These are phyloP conservation scores for Phytophthora hybrid DNA, from an alignment of 352 stramenopile species.

Conservation along the genomic window DNA sequence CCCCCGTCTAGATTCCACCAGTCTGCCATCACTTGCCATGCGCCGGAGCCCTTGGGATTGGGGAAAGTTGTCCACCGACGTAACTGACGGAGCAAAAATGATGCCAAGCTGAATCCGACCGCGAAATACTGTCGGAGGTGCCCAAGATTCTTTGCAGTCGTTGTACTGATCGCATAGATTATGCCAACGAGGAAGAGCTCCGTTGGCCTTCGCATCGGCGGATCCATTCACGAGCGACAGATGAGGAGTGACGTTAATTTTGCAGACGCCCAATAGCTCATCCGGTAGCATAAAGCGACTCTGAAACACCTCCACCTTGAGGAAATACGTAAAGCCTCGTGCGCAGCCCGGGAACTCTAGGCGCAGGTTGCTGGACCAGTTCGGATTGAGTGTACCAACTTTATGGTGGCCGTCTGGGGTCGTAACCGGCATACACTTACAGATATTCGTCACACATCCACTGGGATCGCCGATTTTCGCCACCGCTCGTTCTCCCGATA, in stretches of 20 bases:
- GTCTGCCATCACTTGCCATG: slow-evolving; percentile 43
- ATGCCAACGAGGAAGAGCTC: slow-evolving; percentile 80
- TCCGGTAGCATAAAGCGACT: slow-evolving; percentile 87
- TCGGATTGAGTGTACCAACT: slow-evolving; percentile 51
- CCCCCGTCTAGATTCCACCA: slow-evolving; percentile 35
- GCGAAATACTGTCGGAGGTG: slow-evolving; percentile 82
- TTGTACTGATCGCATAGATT: slow-evolving; percentile 91
- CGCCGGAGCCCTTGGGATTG: slow-evolving; percentile 57
- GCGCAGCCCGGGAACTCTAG: slow-evolving; percentile 81
- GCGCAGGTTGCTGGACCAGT: slow-evolving; percentile 81
- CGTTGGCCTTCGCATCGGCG: slow-evolving; percentile 84
- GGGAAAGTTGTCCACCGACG: slow-evolving; percentile 56
- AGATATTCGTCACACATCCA: slow-evolving; percentile 82
- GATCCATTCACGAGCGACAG: slow-evolving; percentile 81
- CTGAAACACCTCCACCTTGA: slow-evolving; percentile 87
- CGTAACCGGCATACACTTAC: slow-evolving; percentile 53
- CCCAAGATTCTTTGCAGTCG: slow-evolving; percentile 87
- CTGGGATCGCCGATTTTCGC: slow-evolving; percentile 74
- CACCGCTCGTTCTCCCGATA: slow-evolving; percentile 79
- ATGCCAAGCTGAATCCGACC: slow-evolving; percentile 81
- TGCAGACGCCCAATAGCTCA: slow-evolving; percentile 82
- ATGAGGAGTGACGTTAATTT: slow-evolving; percentile 89
- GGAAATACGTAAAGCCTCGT: slow-evolving; percentile 77
- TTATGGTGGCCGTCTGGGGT: slow-evolving; percentile 29
- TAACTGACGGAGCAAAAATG: slow-evolving; percentile 78